Conservation (phyloP, 768 basidiomycete species). For the Leccinellum luteum region DNA sequence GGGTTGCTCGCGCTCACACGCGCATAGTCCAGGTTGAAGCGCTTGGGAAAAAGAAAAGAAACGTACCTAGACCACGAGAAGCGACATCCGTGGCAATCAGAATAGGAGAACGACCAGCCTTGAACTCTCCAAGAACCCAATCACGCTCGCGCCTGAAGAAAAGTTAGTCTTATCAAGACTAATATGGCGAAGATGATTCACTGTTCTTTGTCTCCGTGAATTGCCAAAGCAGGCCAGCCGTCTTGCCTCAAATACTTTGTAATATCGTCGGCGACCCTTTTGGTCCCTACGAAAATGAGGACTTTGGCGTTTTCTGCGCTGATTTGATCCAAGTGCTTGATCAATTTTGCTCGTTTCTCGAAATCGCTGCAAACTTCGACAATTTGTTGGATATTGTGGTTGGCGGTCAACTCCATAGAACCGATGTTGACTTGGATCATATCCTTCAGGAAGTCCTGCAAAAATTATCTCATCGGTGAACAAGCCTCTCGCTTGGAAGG, state of each 20-base stretch:
- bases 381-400: constrained; percentile 95
- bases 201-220: constrained; percentile 99
- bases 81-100: constrained; percentile 99
- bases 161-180: neutral
- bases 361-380: constrained; percentile 97
- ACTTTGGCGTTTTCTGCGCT: constrained; percentile 97
- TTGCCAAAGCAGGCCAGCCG: constrained; percentile 99
- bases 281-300: constrained; percentile 96
- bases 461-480: constrained; percentile 4
- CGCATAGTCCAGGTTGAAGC: constrained; percentile 32
- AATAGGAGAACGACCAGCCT: constrained; percentile 95
- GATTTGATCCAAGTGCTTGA: constrained; percentile 97
- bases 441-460: constrained; percentile 89
- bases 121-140: constrained; percentile 98
- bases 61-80: constrained; percentile 99
- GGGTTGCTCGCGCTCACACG: constrained; percentile 31
- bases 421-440: constrained; percentile 99
- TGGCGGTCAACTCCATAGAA: constrained; percentile 96
- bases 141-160: constrained; percentile 85
- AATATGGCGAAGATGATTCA: constrained; percentile 39
- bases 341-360: constrained; percentile 93
- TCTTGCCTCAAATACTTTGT: constrained; percentile 97
- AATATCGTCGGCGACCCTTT: constrained; percentile 96
- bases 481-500: neutral
- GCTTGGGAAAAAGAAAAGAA: constrained; percentile 36